Evolutionary conservation across 345 rosid genomes (phyloP).

Genomic region (Syzygium oleosum): DNA sequence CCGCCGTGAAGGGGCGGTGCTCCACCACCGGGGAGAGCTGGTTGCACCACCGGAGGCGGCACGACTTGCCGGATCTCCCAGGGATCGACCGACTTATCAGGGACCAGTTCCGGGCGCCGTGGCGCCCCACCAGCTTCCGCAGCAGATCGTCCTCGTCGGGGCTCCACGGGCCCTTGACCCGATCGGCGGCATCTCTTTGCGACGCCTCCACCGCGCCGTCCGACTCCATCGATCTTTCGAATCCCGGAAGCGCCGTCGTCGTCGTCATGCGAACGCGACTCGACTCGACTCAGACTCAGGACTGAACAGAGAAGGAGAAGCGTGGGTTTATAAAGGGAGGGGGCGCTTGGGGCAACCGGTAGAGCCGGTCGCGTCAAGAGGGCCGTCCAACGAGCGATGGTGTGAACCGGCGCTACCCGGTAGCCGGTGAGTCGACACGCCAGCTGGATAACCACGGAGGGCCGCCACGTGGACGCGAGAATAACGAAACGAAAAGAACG

Average conservation of each 20-base stretch:
- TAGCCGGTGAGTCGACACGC: constrained; percentile 10
- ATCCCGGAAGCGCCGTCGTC: not conserved
- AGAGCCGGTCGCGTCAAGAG: not conserved
- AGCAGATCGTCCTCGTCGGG: constrained; percentile 49
- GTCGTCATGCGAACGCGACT: not conserved
- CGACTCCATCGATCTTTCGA: not conserved
- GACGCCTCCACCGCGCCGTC: not conserved
- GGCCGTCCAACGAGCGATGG: not conserved
- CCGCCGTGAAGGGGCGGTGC: constrained; percentile 37
- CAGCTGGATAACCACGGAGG: constrained; percentile 24
- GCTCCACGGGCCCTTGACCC: constrained; percentile 52
- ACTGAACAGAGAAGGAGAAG: not conserved
- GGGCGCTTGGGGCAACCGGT: not conserved
- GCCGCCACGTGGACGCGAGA: not conserved
- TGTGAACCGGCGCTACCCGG: constrained; percentile 7
- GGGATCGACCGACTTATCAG: constrained; percentile 38
- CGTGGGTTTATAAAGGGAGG: not conserved
- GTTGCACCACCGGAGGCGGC: constrained; percentile 62
- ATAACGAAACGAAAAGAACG: not conserved
- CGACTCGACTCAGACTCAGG: not conserved
- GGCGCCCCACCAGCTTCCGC: constrained; percentile 23
- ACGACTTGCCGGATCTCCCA: constrained; percentile 61
- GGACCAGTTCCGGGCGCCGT: constrained; percentile 57
- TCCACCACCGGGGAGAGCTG: constrained; percentile 56
- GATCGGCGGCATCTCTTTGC: constrained; percentile 9